phyloP scores from a whole-genome alignment of 345 rosid species.

The Citrus sinensis region DNA sequence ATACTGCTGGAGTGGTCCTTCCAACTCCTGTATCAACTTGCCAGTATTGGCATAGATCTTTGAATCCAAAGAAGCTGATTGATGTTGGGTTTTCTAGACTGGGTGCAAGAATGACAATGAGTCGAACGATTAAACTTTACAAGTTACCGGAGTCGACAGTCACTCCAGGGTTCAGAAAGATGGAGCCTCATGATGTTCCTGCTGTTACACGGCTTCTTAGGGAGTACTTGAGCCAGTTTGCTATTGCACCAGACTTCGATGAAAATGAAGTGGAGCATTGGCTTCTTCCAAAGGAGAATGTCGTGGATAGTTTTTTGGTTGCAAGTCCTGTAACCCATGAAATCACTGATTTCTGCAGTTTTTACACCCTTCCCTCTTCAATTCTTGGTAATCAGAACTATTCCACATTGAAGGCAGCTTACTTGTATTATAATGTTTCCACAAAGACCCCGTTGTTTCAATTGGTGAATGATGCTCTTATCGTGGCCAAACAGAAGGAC shows the following conservation, averaged over 20 bases:
- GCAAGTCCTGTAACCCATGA: conserved; percentile 40
- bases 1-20: conserved; percentile 46
- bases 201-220: conserved; percentile 37
- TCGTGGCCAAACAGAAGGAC: conserved; percentile 40
- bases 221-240: conserved; percentile 33
- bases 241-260: conserved; percentile 38
- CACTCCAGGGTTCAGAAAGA: conserved; percentile 42
- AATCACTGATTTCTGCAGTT: conserved; percentile 48
- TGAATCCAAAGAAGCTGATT: conserved; percentile 46
- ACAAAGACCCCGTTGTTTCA: conserved; percentile 48
- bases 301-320: conserved; percentile 37
- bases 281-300: conserved; percentile 37
- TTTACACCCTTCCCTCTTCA: conserved; percentile 52
- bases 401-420: conserved; percentile 45
- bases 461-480: conserved; percentile 53
- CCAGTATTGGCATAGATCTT: conserved; percentile 46
- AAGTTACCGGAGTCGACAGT: conserved; percentile 33
- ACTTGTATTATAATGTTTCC: conserved; percentile 45
- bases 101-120: conserved; percentile 46
- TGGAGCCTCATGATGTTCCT: conserved; percentile 43
- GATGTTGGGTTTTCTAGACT: conserved; percentile 50
- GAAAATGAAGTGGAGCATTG: conserved; percentile 44
- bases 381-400: conserved; percentile 43
- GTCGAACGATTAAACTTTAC: conserved; percentile 38
- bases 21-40: conserved; percentile 40